Percentiles rank a stretch among this genome's conserved stretches.
Evolutionary conservation across 2,329 filamentous ascomycete species (phyloP).

Genomic region (Dactylellina leptospora): DNA sequence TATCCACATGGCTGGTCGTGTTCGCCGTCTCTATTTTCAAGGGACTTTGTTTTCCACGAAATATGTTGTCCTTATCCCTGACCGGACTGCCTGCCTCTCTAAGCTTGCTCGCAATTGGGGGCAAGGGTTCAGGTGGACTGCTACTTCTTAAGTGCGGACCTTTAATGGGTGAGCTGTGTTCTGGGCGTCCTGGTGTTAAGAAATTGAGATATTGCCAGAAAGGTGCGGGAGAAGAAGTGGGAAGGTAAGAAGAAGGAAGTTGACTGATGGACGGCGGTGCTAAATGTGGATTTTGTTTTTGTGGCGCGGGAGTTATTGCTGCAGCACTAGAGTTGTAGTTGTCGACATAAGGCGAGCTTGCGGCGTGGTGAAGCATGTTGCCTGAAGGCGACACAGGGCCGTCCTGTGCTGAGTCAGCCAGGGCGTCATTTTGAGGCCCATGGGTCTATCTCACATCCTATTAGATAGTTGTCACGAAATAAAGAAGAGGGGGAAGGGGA

Average conservation of each 20-base stretch:
- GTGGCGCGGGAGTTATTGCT: slow-evolving; percentile 74
- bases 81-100: slow-evolving; percentile 41
- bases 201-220: slow-evolving; percentile 89
- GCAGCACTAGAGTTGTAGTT: slow-evolving; percentile 42
- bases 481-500: too few relatives aligned
- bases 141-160: slow-evolving; percentile 54
- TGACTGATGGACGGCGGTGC: slow-evolving; percentile 83
- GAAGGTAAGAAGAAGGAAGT: slow-evolving; percentile 83
- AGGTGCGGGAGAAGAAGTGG: slow-evolving; percentile 82
- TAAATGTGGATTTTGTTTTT: slow-evolving; percentile 75
- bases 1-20: slow-evolving; percentile 10
- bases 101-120: slow-evolving; percentile 35
- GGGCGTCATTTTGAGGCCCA: slow-evolving; percentile 51
- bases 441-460: slow-evolving; percentile 54
- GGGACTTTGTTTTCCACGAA: slow-evolving; percentile 46
- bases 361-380: slow-evolving; percentile 6
- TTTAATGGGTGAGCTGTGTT: slow-evolving; percentile 55
- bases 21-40: slow-evolving; percentile 28
- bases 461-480: too few relatives aligned
- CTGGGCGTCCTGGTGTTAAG: slow-evolving; percentile 56
- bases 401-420: slow-evolving; percentile 25
- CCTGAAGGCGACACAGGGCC: slow-evolving; percentile 53
- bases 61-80: slow-evolving; percentile 47
- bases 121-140: slow-evolving; percentile 54
- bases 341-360: slow-evolving; percentile 51